These are phyloP conservation scores for Rosa lucieae DNA, from an alignment of 306 rosid species.

Conservation along the genomic window DNA sequence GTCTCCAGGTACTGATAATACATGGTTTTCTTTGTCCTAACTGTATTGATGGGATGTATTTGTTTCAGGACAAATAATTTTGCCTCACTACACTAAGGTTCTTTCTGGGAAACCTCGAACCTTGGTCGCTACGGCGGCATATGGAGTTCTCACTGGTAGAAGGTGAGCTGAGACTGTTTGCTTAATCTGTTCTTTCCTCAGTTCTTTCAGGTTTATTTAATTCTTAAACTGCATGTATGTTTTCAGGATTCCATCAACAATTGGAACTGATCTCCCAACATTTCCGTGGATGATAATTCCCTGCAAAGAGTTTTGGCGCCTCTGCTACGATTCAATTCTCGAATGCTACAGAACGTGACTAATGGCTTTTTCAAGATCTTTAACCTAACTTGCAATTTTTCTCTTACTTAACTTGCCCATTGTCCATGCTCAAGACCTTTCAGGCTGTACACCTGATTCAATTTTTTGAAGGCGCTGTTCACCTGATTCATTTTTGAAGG, in stretches of 20 bases:
- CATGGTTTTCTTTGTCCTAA: constrained; percentile 12
- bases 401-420: background rate
- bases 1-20: background rate
- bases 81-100: constrained; percentile 42
- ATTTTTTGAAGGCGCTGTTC: background rate
- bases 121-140: constrained; percentile 40
- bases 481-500: background rate
- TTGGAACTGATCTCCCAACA: constrained; percentile 60
- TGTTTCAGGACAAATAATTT: constrained; percentile 41
- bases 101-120: constrained; percentile 39
- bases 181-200: background rate
- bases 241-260: constrained; percentile 52
- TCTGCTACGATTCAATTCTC: constrained; percentile 63
- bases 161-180: constrained; percentile 42
- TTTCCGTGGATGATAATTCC: constrained; percentile 84
- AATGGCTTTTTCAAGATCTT: background rate
- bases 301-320: constrained; percentile 70
- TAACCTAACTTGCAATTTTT: background rate
- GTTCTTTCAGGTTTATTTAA: background rate
- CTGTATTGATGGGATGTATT: background rate
- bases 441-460: constrained; percentile 1
- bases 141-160: constrained; percentile 76
- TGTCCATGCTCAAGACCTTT: background rate
- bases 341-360: constrained; percentile 42
- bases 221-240: background rate